Evolutionary conservation across 352 stramenopile genomes (phyloP).

Genomic region (Phytophthora podocarpi): DNA sequence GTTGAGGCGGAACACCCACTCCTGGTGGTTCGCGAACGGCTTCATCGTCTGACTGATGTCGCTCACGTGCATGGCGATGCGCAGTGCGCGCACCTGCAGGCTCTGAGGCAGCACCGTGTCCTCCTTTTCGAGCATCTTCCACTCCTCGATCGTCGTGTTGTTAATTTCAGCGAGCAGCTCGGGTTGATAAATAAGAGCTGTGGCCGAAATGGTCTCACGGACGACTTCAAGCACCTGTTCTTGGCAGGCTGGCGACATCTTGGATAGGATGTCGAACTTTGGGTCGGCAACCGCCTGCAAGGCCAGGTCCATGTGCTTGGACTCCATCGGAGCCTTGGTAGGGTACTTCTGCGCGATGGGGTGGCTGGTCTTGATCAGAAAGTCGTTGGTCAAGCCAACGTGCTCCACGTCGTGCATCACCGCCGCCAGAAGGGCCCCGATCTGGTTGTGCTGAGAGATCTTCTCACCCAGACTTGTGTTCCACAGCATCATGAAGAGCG

Average conservation of each 20-base stretch:
- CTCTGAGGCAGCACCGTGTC: conserved; percentile 42
- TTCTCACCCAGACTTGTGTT: conserved; percentile 56
- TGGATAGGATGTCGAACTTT: conserved; percentile 58
- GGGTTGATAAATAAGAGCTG: conserved; percentile 81
- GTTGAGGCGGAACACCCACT: conserved; percentile 77
- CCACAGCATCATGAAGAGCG: conserved; percentile 74
- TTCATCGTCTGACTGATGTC: conserved; percentile 89
- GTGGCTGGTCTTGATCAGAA: conserved; percentile 77
- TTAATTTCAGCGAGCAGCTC: conserved; percentile 67
- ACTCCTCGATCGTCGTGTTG: conserved; percentile 43
- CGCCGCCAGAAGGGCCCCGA: conserved; percentile 70
- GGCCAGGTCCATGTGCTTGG: conserved; percentile 72
- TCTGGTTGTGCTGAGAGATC: conserved; percentile 68
- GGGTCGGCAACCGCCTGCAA: conserved; percentile 54
- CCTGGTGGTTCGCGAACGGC: conserved; percentile 71
- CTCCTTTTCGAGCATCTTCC: conserved; percentile 38
- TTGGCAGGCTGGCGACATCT: conserved; percentile 53
- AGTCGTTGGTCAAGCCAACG: conserved; percentile 80
- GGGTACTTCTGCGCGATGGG: conserved; percentile 64
- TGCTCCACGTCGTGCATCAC: conserved; percentile 87
- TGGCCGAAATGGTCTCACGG: conserved; percentile 72
- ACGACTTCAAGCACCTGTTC: conserved; percentile 64
- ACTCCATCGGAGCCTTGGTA: conserved; percentile 72
- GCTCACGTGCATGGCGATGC: conserved; percentile 80
- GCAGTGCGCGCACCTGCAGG: conserved; percentile 58